A percentile compares a stretch with the other conserved stretches of the same genome.
phyloP scores from a whole-genome alignment of 1,139 yeast species.

The Meyerozyma smithsonii region DNA sequence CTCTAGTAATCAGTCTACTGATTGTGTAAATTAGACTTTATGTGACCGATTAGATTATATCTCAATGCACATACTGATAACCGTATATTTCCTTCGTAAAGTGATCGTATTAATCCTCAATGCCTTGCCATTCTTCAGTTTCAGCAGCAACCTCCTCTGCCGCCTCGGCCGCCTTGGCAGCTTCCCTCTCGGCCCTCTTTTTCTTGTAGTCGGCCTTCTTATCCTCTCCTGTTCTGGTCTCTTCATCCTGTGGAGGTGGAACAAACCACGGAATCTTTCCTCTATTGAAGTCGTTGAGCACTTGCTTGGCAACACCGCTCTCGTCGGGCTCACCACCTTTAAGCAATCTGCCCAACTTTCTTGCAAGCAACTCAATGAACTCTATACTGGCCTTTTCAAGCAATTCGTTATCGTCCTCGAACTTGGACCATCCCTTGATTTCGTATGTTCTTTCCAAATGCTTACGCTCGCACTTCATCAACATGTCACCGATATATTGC shows the following conservation, averaged over 20 bases:
- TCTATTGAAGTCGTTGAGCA: slow-evolving; percentile 90
- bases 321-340: slow-evolving; percentile 99
- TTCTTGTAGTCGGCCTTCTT: slow-evolving; percentile 51
- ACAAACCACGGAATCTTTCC: slow-evolving; percentile 99
- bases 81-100: not conserved
- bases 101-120: slow-evolving; percentile 6
- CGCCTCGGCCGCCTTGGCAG: slow-evolving; percentile 21
- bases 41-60: not conserved
- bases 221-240: slow-evolving; percentile 49
- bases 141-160: slow-evolving; percentile 16
- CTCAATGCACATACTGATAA: slow-evolving; percentile 1
- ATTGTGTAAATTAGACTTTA: slow-evolving; percentile 1
- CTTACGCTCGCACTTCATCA: slow-evolving; percentile 79
- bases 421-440: slow-evolving; percentile 78
- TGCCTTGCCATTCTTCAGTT: slow-evolving; percentile 9
- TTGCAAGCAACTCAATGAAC: slow-evolving; percentile 84
- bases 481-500: slow-evolving; percentile 86
- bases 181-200: slow-evolving; percentile 44
- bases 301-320: slow-evolving; percentile 84
- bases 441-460: slow-evolving; percentile 96
- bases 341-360: slow-evolving; percentile 85
- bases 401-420: slow-evolving; percentile 35
- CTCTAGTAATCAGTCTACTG: slow-evolving; percentile 10
- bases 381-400: slow-evolving; percentile 61
- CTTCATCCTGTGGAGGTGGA: slow-evolving; percentile 78